Base-by-base conservation (phyloP, 768 basidiomycete species). In the Trametes punicea region DNA sequence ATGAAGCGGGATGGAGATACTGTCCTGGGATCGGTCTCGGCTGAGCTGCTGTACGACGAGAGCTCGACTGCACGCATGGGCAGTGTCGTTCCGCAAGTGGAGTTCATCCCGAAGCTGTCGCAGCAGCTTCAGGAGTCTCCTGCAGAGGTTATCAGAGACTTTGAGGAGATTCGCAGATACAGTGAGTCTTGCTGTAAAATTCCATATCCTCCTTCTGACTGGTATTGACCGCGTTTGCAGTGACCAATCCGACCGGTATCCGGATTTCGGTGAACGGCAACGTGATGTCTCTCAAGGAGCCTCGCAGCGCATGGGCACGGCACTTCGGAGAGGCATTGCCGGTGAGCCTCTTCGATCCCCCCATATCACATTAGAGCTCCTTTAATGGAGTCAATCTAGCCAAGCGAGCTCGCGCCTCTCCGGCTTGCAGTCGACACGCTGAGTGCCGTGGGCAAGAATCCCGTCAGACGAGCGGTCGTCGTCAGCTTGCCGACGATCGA, bases 401-500 rank as follows among this genome's bases (percentile, higher is more conserved):
- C 73, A 45, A 77, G 75, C 3, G 67, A 78, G 9, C 77, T 97
- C 30, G 71, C 78, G 0, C 85, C 91, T 0, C 77, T 97, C 11
- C 85, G 84, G 8, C 70, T 87, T 21, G 74, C 86, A 2, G 75
- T 70, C 7, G 77, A 89, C 44, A 88, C 88, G 0, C 81, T 98
- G 44, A 93, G 83, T 55, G 74, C 78, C 8, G 70, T 93, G 6
- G 97, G 96, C 31, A 79, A 77, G 64, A 78, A 84, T 15, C 91
- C 93, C 1, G 69, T 77, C 6, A 84, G 78, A 67, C 88, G 85
- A 78, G 90, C 88, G 25, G 78, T 93, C 26, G 80, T 98, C 21
- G 87, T 95, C 71, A 86, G 90, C 58, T 80, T 98, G 55, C 88
- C 94, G 1, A 93, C 93, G 4, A 96, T 98, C 59, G 97, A 99